Evolutionary conservation across 1,284 basidiomycete species (phyloP), one percentile per base, ranked within the genome.

Genomic region (Chiua sp.): DNA sequence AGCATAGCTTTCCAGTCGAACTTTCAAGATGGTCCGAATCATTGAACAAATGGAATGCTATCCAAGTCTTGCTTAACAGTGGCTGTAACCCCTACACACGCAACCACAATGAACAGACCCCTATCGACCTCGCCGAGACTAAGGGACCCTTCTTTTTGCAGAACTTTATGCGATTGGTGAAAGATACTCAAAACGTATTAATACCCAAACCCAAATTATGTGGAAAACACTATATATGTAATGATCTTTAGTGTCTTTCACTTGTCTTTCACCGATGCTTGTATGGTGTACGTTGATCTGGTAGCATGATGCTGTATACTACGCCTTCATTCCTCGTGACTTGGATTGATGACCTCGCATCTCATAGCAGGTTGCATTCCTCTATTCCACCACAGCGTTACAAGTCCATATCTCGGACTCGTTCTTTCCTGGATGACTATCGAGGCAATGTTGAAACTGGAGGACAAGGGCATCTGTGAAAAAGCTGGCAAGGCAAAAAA

Each of bases 361-460:
- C 5, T 26, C 26, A 26, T 26, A 26, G 26, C 26, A 26, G 26
- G 26, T 26, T 26, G 26, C 26, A n/a, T 16, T 42, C 8, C 20
- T 42, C 39, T 42, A 42, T 20, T 39, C 37, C 18, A 7, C 22
- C n/a, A 11, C 42, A 42, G 42, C 1, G 5, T 44, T n/a, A n/a
- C 42, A 22, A 44, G 42, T 44, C 63, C 62, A 67, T 5, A 64
- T 35, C n/a, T 54, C n/a, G 47, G 61, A 26, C 49, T 52, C 32
- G 5, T 48, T 47, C 13, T 37, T 46, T 26, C 7, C 0, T 22
- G 54, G 35, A 49, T 65, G 64, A 30, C 23, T 16, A 1, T 8
- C 3, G 2, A 67, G 58, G 47, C 65, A 65, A 18, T 65, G 64
- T 4, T 49, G 5, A 23, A 65, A 54, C 64, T 65, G 7, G 42